Evolutionary conservation across 768 basidiomycete species (phyloP), one percentile per base, ranked within the genome.

Genomic region (Kwoniella sp.): DNA sequence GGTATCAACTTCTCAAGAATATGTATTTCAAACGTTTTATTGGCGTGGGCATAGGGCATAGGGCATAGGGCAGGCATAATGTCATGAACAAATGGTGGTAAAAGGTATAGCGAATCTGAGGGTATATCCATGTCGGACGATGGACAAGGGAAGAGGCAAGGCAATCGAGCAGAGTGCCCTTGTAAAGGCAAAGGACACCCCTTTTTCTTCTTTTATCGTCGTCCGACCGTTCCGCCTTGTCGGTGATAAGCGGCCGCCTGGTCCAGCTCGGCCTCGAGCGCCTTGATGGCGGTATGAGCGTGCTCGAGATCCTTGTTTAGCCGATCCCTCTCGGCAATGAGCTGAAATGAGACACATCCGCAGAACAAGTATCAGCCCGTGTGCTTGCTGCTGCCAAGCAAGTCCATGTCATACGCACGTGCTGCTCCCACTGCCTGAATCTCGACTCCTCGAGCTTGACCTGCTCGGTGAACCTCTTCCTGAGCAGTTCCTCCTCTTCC

Each of bases 361-460:
- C 12, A 50, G 45, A 2, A 51, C 38, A 41, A 28, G 23, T 20
- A 11, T 28, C 50, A 51, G 22, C 50, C 11, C n/a, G n/a, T n/a
- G n/a, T 28, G 50, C 11, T 45, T 11, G 41, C 41, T 45, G 41
- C 9, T 45, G 5, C n/a, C n/a, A n/a, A n/a, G n/a, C n/a, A n/a
- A n/a, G n/a, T 4, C 4, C 25, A 23, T 23, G 50, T 12, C 34
- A 55, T 25, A 69, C 90, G 75, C 80, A 94, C 92, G 82, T 96
- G 93, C 83, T 95, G 92, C 81, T 98, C 96, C 96, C 96, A 99
- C 73, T 97, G 93, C 81, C 96, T 88, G 86, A 99, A 99, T 67
- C 96, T 86, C 13, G 91, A 86, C 80, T 99, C 96, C 84, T 99
- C 96, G 63, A 92, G 85, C 85, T 99, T 99, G 86, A 99, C 96